Percentiles rank a stretch among this genome's conserved stretches.
Evolutionary conservation across 2,329 filamentous ascomycete species (phyloP).

Genomic region (Plectosphaerella plurivora): DNA sequence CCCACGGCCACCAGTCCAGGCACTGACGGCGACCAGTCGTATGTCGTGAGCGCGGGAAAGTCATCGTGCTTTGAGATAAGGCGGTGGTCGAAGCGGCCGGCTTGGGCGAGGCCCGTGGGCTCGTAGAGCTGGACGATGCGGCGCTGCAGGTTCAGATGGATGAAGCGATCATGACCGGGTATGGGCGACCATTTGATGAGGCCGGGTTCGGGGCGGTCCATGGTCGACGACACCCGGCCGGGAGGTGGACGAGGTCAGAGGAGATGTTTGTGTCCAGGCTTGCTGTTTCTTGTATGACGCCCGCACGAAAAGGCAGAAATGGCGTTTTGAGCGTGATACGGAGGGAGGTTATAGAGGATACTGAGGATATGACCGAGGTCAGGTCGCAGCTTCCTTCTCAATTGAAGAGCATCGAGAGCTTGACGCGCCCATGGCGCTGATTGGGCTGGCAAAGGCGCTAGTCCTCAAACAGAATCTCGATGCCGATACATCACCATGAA

Average conservation of each 20-base stretch:
- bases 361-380: no score
- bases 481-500: no score
- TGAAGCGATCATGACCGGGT: constrained; percentile 52
- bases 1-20: constrained; percentile 69
- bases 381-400: no score
- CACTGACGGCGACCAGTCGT: constrained; percentile 62
- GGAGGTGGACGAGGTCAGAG: background rate
- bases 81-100: constrained; percentile 52
- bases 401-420: no score
- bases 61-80: constrained; percentile 57
- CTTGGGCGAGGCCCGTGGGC: constrained; percentile 54
- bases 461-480: no score
- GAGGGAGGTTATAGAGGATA: no score
- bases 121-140: constrained; percentile 60
- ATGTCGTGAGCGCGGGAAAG: constrained; percentile 59
- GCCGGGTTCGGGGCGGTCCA: constrained; percentile 58
- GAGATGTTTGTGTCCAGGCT: no score
- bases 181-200: constrained; percentile 65
- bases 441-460: no score
- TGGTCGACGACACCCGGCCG: constrained; percentile 15
- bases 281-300: no score
- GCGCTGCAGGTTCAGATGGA: constrained; percentile 62
- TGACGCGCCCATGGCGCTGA: no score
- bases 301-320: no score
- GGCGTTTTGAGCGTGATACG: no score